Base-by-base conservation (phyloP, 768 basidiomycete genomes). In the Lactarius hatsudake region DNA sequence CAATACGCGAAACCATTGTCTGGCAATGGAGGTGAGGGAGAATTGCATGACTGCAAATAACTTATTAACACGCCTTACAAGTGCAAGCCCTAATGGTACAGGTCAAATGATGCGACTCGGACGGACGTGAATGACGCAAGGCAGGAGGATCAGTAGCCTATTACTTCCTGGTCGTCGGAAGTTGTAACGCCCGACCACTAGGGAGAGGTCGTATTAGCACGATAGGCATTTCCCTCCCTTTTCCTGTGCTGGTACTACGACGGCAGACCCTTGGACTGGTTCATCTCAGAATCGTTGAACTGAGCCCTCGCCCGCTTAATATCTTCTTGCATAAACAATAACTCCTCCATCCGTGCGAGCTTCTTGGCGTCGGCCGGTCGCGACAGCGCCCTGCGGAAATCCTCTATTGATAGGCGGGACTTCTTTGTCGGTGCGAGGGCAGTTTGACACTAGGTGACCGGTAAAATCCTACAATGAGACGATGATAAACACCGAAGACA, bases 311-410 rank as follows among this genome's bases (percentile, higher is more conserved):
- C 94, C 10, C 93, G 87, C 75, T 94, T 92, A 77, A 96, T 95
- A 72, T 94, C 94, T 74, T 94, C 93, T 75, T 94, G 92, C 90
- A 94, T 93, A 80, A 93, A 94, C 40, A 96, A 74, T 42, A 96
- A 78, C 74, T 96, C 94, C 75, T 96, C 94, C 87, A 96, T 88
- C 64, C 94, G 83, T 20, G 94, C 93, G 28, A 96, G 83, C 75
- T 96, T 96, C 78, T 94, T 94, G 38, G 91, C 88, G 73, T 96
- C 94, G n/a, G 91, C 90, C 3, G 91, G 89, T 59, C 88, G 82
- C 32, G 92, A 91, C 28, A 96, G 79, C 8, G 86, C 90, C 66
- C 89, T 85, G 30, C 92, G 84, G 59, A 96, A 79, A 74, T 96
- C 94, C 73, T 96, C 94, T 64, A 95, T 87, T 2, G 92, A 89